Evolutionary conservation across 2,329 filamentous ascomycete species (phyloP), one percentile per base, ranked within the genome.

Genomic region (Penicillium sp.): DNA sequence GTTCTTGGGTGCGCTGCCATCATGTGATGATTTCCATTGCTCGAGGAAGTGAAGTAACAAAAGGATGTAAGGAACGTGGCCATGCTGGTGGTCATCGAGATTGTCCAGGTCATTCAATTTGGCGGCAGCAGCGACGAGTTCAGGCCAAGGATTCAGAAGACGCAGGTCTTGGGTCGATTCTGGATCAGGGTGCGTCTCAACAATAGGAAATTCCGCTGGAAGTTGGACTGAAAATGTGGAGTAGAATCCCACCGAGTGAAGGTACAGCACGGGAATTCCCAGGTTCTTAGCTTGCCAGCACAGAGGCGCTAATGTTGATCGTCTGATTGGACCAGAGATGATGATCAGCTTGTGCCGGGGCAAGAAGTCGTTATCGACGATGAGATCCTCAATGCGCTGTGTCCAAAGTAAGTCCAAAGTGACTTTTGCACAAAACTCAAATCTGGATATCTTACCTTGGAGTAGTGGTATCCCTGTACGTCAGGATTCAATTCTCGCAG

Each of bases 161-260:
- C 94, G 87, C 32, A 99, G 81, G 65, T 99, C 94, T 53, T 89
- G 87, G 0, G 86, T 94, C 7, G 91, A 86, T 38, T 91, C 90
- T 39, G 91, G 86, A 59, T 96, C 92, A 1, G 94, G 94, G 68
- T 99, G 94, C 43, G 94, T 97, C 70, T 99, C 93, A 59, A 99
- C 90, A 54, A 99, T 89, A 5, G 93, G 92, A 65, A 95, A 96
- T 27, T 87, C 85, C n/a, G 85, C 80, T 9, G 90, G 88, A 27
- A 96, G 78, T 62, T 84, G 81, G 27, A 95, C 80, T n/a, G 86
- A 89, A 71, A 97, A 96, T 62, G 90, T 90, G 2, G 91, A 90
- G 74, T 94, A 96, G 77, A 96, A 97, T 27, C 94, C 94, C 39
- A 89, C 83, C n/a, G 89, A 96, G 70, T 96, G 91, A 43, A 94